Conservation (phyloP, 768 basidiomycete genomes). For the Hericium erinaceus region DNA sequence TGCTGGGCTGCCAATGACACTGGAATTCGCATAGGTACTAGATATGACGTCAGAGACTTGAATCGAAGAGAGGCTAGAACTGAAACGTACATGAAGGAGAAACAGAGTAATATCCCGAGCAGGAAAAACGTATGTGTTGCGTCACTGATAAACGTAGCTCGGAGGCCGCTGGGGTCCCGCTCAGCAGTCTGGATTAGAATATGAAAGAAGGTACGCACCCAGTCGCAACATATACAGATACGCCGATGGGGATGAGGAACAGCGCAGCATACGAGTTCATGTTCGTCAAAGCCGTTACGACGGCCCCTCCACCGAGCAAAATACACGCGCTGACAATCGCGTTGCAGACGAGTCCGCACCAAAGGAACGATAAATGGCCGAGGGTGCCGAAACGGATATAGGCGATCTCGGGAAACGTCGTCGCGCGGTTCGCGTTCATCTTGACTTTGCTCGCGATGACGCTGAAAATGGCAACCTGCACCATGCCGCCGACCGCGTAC, state of each 20-base stretch:
- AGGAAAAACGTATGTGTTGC: conserved; percentile 28
- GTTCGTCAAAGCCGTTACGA: conserved; percentile 30
- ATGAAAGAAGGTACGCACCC: neutral
- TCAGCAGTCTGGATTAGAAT: neutral
- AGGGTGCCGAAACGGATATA: conserved; percentile 21
- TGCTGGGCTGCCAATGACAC: conserved; percentile 29
- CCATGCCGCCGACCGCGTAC: conserved; percentile 22
- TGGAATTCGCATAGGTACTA: conserved; percentile 20
- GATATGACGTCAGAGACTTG: neutral
- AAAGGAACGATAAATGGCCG: conserved; percentile 21
- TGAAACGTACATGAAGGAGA: conserved; percentile 19
- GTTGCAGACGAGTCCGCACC: conserved; percentile 17
- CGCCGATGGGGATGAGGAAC: conserved; percentile 32
- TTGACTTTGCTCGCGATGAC: conserved; percentile 22
- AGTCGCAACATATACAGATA: conserved; percentile 26
- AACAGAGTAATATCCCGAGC: conserved; percentile 26
- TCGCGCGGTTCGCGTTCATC: conserved; percentile 25
- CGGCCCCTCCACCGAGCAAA: conserved; percentile 29
- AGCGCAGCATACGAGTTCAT: conserved; percentile 30
- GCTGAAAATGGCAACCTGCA: conserved; percentile 20
- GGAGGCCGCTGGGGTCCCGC: conserved; percentile 22
- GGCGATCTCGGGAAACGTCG: conserved; percentile 29
- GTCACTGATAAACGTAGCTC: conserved; percentile 25
- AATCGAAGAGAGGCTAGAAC: neutral
- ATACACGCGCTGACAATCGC: conserved; percentile 27